phyloP scores from a whole-genome alignment of 2,329 filamentous ascomycete genomes.

The Remersonia thermophila region DNA sequence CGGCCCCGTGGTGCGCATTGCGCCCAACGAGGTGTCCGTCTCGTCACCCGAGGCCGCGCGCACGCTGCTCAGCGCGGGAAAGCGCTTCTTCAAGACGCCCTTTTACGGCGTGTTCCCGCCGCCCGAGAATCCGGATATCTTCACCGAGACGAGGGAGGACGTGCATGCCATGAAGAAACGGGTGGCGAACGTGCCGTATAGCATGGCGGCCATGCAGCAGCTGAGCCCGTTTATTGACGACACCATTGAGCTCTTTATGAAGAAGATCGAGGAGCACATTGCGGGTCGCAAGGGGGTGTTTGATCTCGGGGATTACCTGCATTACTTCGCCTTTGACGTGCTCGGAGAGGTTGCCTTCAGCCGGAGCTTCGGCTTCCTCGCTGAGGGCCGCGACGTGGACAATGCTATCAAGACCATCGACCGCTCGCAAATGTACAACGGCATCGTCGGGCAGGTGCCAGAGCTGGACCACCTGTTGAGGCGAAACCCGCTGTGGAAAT shows the following conservation, averaged over 20 bases:
- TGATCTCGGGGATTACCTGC: conserved; percentile 36
- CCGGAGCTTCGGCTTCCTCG: conserved; percentile 40
- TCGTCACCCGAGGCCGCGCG: conserved; percentile 34
- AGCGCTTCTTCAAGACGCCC: conserved; percentile 39
- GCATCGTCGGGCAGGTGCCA: conserved; percentile 38
- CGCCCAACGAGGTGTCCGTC: conserved; percentile 35
- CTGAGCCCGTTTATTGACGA: conserved; percentile 39
- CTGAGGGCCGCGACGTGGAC: conserved; percentile 37
- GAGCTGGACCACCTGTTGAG: conserved; percentile 35
- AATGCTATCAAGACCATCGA: conserved; percentile 40
- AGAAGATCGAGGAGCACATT: conserved; percentile 30
- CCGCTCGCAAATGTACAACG: conserved; percentile 39
- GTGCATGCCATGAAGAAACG: conserved; percentile 45
- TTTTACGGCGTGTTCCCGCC: conserved; percentile 44
- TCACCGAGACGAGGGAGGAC: conserved; percentile 41
- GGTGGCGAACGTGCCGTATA: conserved; percentile 38
- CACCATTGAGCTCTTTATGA: conserved; percentile 33
- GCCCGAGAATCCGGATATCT: conserved; percentile 45
- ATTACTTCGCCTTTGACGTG: conserved; percentile 35
- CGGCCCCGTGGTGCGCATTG: conserved; percentile 37
- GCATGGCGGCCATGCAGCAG: conserved; percentile 41
- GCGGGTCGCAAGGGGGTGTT: conserved; percentile 18
- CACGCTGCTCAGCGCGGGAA: conserved; percentile 34
- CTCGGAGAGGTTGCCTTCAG: conserved; percentile 40
- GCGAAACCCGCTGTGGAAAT: conserved; percentile 36